These are phyloP conservation scores for Rosa hybrid DNA, from an alignment of 331 rosid genomes.

Conservation along the genomic window DNA sequence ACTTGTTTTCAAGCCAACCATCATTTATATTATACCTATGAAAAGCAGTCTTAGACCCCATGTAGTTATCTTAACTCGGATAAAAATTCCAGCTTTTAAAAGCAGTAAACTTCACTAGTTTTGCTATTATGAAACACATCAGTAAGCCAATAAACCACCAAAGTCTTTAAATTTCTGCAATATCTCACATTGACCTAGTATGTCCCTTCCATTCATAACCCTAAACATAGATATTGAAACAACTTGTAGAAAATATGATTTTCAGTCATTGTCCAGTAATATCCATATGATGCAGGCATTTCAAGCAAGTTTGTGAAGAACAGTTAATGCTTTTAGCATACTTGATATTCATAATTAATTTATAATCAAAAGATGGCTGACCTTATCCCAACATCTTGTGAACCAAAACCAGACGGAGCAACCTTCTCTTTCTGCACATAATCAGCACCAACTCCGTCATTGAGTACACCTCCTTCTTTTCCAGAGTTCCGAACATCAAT, in stretches of 20 bases:
- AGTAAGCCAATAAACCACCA: neutral
- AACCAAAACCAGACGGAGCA: constrained; percentile 63
- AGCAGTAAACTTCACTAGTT: neutral
- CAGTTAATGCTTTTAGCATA: neutral
- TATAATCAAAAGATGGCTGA: constrained; percentile 39
- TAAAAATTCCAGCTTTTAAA: neutral
- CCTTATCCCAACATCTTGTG: constrained; percentile 72
- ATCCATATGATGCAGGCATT: neutral
- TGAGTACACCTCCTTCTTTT: constrained; percentile 73
- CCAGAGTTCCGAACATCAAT: constrained; percentile 73
- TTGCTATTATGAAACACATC: neutral
- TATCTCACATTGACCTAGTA: neutral
- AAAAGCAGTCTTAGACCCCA: neutral
- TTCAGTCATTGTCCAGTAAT: neutral
- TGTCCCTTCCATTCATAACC: neutral
- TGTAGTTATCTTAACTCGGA: neutral
- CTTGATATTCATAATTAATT: constrained; percentile 12
- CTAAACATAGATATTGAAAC: neutral
- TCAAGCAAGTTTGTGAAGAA: neutral
- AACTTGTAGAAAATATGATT: neutral
- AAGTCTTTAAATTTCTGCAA: neutral
- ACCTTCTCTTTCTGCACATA: constrained; percentile 93
- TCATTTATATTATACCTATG: neutral
- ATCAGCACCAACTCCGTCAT: constrained; percentile 96
- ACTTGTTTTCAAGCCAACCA: neutral